Evolutionary conservation across 176 grass and related monocot genomes (phyloP), one percentile per base, ranked within the genome.

Genomic region (Avena insularis): DNA sequence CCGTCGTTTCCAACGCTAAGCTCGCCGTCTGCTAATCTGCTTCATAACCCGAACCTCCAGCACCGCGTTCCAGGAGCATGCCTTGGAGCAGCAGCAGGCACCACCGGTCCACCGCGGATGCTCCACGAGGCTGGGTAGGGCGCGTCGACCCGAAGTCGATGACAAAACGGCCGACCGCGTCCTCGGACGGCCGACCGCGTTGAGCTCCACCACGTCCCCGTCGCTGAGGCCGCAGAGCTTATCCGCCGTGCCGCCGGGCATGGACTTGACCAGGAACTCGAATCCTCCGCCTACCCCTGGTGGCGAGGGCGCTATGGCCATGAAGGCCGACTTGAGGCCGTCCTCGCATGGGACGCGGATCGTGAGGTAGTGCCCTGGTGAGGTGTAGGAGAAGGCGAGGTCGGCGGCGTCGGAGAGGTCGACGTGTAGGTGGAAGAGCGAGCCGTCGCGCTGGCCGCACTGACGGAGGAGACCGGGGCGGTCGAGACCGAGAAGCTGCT

Each of bases 181-280:
- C 23, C 23, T 23, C 23, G 23, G 23, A 23, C 23, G 23, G 23
- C 23, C 23, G 10, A 98, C 85, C 6, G 79, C 93, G 10, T 93
- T 86, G 17, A 95, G 90, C 88, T 98, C 96, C 7, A 95, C 88
- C 20, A 94, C 75, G 70, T 95, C 91, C 20, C 91, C 96, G 21
- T 86, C 72, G 21, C 57, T 79, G 66, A 98, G 90, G 3, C 79
- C 75, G 20, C 96, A 95, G 1, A 98, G 83, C 10, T 50, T 84
- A 36, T 94, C 96, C 2, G 90, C 82, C 0, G 93, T 90, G 48
- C 93, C 87, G 27, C 93, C 93, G 4, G 82, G 84, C n/a, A 95
- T 78, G 73, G 86, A 79, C 84, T 98, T 98, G 47, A 98, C 84
- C 8, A 98, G 71, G 74, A 98, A 91, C 75, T 95, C 88, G 71